These are phyloP conservation scores for Lodderomyces oxycetoniae DNA, from an alignment of 1,139 yeast genomes.

Conservation along the genomic window DNA sequence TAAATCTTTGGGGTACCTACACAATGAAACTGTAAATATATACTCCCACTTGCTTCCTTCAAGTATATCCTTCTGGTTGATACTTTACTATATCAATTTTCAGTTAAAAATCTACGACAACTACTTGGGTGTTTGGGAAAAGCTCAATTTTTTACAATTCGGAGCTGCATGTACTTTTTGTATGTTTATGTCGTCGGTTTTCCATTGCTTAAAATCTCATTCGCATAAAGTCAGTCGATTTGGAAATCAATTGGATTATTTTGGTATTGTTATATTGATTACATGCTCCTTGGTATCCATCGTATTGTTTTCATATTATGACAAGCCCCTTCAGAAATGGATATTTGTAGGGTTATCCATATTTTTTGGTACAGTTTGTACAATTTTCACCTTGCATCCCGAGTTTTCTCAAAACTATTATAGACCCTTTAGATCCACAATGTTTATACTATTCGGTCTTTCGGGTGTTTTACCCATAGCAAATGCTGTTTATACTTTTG, in stretches of 20 bases:
- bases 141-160: constrained; percentile 35
- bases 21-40: constrained; percentile 81
- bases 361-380: constrained; percentile 57
- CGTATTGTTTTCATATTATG: constrained; percentile 62
- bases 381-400: constrained; percentile 59
- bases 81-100: constrained; percentile 23
- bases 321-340: constrained; percentile 36
- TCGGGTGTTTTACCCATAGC: constrained; percentile 71
- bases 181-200: constrained; percentile 66
- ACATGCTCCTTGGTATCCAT: constrained; percentile 72
- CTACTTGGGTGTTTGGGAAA: constrained; percentile 38
- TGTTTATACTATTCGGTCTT: constrained; percentile 79
- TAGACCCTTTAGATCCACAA: constrained; percentile 70
- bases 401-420: constrained; percentile 64
- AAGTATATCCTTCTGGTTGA: constrained; percentile 27
- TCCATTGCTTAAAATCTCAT: constrained; percentile 76
- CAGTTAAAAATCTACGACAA: constrained; percentile 39
- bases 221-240: constrained; percentile 54
- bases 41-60: constrained; percentile 79
- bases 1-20: constrained; percentile 59
- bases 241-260: constrained; percentile 81
- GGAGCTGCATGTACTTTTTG: constrained; percentile 48
- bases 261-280: constrained; percentile 78
- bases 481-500: constrained; percentile 40
- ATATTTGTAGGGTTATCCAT: constrained; percentile 48